Conservation (phyloP, 2,329 filamentous ascomycete genomes). For the Aureobasidium leucospermi region DNA sequence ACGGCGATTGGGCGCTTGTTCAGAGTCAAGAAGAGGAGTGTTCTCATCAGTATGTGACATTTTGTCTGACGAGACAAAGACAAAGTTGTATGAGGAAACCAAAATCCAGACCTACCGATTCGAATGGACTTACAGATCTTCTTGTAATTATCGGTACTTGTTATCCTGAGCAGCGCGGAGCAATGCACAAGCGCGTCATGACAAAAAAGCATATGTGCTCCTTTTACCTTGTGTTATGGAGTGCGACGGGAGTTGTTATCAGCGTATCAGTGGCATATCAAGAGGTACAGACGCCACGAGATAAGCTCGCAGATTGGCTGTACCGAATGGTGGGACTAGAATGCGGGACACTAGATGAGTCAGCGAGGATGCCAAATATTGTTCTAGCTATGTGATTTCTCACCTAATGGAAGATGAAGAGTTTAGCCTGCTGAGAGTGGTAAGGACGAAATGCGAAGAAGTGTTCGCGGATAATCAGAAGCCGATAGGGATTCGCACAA, state of each 20-base stretch:
- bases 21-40: slow-evolving; percentile 4
- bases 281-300: not conserved
- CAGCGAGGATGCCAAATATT: not conserved
- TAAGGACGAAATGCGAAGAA: not conserved
- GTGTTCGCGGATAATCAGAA: too few species aligned
- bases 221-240: not conserved
- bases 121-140: not conserved
- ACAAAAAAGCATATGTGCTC: not conserved
- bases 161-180: not conserved
- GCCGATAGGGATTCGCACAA: not conserved
- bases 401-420: not conserved
- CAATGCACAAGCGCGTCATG: not conserved
- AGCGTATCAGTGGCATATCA: not conserved
- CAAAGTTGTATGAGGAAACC: not conserved
- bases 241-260: not conserved
- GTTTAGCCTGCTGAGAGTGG: not conserved
- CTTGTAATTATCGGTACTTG: not conserved
- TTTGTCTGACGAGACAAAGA: not conserved
- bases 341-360: not conserved
- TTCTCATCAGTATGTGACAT: not conserved
- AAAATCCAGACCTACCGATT: not conserved
- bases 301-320: not conserved
- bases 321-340: not conserved
- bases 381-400: not conserved
- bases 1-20: slow-evolving; percentile 20